These are phyloP conservation scores for Coemansia sp. DNA, from an alignment of 192 early-diverging fungal genomes.

Conservation along the genomic window DNA sequence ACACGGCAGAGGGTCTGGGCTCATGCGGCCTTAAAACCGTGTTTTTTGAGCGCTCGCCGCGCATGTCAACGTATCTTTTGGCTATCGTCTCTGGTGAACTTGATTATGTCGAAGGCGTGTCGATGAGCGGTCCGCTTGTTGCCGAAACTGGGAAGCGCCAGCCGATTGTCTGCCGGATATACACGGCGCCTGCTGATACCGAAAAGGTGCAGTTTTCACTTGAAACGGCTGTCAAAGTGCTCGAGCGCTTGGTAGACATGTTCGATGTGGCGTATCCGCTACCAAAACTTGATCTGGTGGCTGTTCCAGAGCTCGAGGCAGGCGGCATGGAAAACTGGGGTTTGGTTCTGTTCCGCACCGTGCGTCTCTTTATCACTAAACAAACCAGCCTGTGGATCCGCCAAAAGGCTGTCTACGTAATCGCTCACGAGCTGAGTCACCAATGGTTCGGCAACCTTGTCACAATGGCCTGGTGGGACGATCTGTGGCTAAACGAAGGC, in stretches of 20 bases:
- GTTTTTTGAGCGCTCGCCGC: conserved; percentile 67
- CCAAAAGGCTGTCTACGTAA: conserved; percentile 64
- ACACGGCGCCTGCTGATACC: conserved; percentile 61
- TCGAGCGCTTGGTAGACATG: conserved; percentile 68
- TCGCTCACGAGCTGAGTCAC: conserved; percentile 80
- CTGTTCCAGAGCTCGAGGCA: conserved; percentile 76
- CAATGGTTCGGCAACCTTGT: conserved; percentile 88
- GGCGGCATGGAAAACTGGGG: conserved; percentile 92
- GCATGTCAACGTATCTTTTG: conserved; percentile 82
- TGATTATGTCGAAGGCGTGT: conserved; percentile 66
- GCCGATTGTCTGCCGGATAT: conserved; percentile 54
- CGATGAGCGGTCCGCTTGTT: not conserved
- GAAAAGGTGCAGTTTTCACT: conserved; percentile 69
- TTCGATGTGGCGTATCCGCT: conserved; percentile 73
- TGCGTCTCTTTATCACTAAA: conserved; percentile 59
- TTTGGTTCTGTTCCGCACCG: conserved; percentile 71
- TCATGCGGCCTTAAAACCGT: conserved; percentile 50
- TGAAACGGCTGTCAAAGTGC: conserved; percentile 59
- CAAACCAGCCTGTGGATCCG: conserved; percentile 55
- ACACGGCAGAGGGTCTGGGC: not conserved
- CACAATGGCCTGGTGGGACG: conserved; percentile 70
- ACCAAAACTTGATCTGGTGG: conserved; percentile 70
- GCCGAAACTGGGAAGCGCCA: not conserved
- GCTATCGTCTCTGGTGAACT: conserved; percentile 75
- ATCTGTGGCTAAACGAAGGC: conserved; percentile 85